These are phyloP conservation scores for Macadamia tetraphylla DNA, from an alignment of 164 flowering plant genomes.

Conservation along the genomic window DNA sequence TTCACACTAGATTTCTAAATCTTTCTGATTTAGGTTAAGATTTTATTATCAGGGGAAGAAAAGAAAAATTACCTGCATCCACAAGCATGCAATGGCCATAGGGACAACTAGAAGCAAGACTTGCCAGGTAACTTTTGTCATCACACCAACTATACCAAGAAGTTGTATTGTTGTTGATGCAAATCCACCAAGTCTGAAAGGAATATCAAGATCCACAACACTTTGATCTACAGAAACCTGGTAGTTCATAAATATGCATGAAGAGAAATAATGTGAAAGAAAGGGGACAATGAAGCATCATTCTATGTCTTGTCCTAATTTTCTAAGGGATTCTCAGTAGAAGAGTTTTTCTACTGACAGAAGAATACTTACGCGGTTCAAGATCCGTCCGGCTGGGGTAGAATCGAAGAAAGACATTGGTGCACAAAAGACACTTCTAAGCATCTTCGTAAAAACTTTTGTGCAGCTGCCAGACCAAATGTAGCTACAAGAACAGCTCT, in stretches of 20 bases:
- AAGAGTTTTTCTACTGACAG: conserved; percentile 9
- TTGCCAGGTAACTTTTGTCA: conserved; percentile 97
- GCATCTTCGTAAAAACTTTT: conserved; percentile 83
- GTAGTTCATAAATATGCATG: conserved; percentile 15
- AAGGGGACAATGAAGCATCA: neutral
- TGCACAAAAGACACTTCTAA: conserved; percentile 71
- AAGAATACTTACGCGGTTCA: conserved; percentile 82
- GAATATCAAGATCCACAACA: conserved; percentile 98
- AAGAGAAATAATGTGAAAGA: conserved; percentile 4
- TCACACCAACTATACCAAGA: conserved; percentile 92
- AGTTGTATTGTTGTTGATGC: conserved; percentile 97
- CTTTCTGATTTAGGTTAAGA: neutral
- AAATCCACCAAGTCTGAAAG: conserved; percentile 98
- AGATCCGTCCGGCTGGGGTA: conserved; percentile 91
- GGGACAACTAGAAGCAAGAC: conserved; percentile 89
- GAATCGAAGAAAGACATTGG: conserved; percentile 99
- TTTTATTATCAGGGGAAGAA: neutral
- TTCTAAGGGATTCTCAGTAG: conserved; percentile 1
- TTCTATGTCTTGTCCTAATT: neutral
- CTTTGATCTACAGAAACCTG: conserved; percentile 99
- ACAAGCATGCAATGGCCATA: conserved; percentile 93
- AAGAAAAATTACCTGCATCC: conserved; percentile 87
- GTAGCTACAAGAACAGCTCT: conserved; percentile 94
- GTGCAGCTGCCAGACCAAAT: conserved; percentile 95
- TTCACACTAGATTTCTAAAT: neutral